These are phyloP conservation scores for Pisolithus thermaeus DNA, from an alignment of 1,284 basidiomycete genomes.

Conservation along the genomic window DNA sequence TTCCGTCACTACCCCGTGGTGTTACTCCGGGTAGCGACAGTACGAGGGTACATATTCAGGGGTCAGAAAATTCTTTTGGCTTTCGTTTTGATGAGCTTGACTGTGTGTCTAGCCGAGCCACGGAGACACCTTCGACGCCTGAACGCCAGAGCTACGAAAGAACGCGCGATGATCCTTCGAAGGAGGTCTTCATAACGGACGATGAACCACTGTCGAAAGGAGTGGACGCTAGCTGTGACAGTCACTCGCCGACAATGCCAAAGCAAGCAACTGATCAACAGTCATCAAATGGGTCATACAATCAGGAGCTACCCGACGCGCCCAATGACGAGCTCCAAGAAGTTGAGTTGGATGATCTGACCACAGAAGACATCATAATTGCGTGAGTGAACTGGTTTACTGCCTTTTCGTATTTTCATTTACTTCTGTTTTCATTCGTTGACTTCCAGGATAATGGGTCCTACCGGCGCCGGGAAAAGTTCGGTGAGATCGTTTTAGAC, in stretches of 20 bases:
- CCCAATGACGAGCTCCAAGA: no score
- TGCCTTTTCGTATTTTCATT: neutral
- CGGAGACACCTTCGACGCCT: neutral
- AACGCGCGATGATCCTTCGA: neutral
- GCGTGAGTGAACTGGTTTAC: neutral
- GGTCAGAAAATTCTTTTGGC: no score
- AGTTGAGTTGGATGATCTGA: neutral
- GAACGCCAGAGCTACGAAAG: no score
- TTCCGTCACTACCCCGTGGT: no score
- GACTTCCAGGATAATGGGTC: neutral
- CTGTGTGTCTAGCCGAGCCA: neutral
- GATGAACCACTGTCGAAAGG: no score
- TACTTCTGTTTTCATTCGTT: neutral
- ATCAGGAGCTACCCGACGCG: no score
- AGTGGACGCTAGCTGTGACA: no score
- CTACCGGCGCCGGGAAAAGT: neutral
- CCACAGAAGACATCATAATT: neutral
- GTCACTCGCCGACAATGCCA: no score
- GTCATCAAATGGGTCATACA: no score
- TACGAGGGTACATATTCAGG: no score
- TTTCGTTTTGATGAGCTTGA: neutral
- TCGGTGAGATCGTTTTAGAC: neutral
- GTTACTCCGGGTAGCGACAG: no score
- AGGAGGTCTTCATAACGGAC: neutral
- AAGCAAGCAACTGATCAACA: no score